Evolutionary conservation across 305 asterid species (phyloP).

Genomic region (Withania somnifera): DNA sequence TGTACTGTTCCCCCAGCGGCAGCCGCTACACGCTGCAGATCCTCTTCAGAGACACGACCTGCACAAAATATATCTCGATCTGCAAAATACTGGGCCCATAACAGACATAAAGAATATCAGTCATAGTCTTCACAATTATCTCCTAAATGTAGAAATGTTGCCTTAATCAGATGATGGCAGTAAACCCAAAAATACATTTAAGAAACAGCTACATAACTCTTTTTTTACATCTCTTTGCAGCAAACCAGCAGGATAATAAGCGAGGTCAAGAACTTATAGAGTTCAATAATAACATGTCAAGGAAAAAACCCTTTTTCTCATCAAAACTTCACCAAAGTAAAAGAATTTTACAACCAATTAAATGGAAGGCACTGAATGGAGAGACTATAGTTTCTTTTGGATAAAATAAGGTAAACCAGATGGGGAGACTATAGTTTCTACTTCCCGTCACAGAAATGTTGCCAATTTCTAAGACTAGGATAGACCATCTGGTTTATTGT

Average conservation of each 20-base stretch:
- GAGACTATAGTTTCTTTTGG: not conserved
- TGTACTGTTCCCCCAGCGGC: constrained; percentile 66
- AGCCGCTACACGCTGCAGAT: constrained; percentile 40
- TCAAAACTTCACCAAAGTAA: not conserved
- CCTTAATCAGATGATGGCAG: not conserved
- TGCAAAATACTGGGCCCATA: constrained; percentile 68
- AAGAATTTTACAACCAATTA: not conserved
- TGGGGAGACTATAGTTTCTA: not conserved
- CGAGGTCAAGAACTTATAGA: not conserved
- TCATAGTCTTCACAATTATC: not conserved
- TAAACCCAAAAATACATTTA: not conserved
- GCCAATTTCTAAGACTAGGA: not conserved
- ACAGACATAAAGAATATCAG: not conserved
- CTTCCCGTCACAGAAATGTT: not conserved
- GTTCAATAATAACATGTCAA: not conserved
- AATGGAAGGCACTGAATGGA: not conserved
- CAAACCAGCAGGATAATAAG: not conserved
- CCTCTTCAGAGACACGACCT: constrained; percentile 45
- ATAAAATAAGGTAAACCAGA: not conserved
- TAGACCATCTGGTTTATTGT: not conserved
- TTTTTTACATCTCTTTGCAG: not conserved
- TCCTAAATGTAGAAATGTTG: not conserved
- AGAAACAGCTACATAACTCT: not conserved
- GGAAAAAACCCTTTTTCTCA: not conserved
- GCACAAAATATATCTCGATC: constrained; percentile 73